Conservation (phyloP, 306 rosid genomes). For the Delonix regia region DNA sequence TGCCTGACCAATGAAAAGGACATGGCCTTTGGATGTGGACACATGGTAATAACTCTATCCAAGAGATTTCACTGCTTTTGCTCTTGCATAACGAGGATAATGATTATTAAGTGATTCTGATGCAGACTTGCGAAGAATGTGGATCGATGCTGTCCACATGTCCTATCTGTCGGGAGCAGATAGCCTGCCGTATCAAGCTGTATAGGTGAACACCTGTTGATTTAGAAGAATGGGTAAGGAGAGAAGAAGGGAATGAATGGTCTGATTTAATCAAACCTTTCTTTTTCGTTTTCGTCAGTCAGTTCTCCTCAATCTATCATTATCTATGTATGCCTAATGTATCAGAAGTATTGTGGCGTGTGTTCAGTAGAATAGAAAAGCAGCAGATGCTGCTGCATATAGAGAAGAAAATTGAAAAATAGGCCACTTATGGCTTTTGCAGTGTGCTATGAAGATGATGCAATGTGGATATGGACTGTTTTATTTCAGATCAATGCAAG, state of each 20-base stretch:
- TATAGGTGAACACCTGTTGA: too few relatives aligned
- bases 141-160: not conserved
- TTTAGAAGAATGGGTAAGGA: not conserved
- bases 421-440: too few relatives aligned
- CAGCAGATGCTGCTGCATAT: too few relatives aligned
- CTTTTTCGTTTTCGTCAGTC: too few relatives aligned
- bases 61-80: not conserved
- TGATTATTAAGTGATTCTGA: not conserved
- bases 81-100: not conserved
- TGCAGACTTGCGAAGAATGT: constrained; percentile 30
- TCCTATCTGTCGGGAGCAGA: constrained; percentile 7
- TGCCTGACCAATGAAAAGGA: constrained; percentile 22
- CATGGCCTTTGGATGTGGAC: constrained; percentile 33
- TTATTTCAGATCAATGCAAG: not conserved
- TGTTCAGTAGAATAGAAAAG: too few relatives aligned
- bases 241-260: too few relatives aligned
- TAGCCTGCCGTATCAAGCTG: not conserved
- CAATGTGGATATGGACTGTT: not conserved
- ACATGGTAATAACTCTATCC: constrained; percentile 15
- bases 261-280: not conserved
- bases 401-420: too few relatives aligned
- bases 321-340: too few relatives aligned
- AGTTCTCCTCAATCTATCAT: too few relatives aligned
- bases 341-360: too few relatives aligned
- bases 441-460: too few relatives aligned